phyloP scores from a whole-genome alignment of 129 eudicot genomes.

The Chrysanthemum seticuspe region DNA sequence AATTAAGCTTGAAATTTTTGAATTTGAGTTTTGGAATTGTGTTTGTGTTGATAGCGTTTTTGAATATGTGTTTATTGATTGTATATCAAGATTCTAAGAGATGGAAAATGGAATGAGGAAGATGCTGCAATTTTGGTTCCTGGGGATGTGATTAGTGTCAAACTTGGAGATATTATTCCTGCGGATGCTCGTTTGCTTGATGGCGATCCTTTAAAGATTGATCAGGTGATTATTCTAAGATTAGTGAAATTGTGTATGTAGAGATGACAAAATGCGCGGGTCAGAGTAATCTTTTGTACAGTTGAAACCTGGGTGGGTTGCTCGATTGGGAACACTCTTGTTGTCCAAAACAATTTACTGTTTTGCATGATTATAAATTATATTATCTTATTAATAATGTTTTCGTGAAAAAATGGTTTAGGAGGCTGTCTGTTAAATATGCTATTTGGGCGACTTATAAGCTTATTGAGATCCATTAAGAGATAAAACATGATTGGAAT shows the following conservation, averaged over 20 bases:
- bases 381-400: too few relatives aligned
- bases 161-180: constrained; percentile 22
- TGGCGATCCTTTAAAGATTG: constrained; percentile 15
- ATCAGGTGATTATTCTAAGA: background rate
- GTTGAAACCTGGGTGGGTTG: background rate
- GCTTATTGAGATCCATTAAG: background rate
- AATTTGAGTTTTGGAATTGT: background rate
- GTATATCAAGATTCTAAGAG: constrained; percentile 8
- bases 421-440: too few relatives aligned
- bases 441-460: too few relatives aligned
- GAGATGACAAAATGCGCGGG: background rate
- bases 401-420: too few relatives aligned
- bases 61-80: background rate
- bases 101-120: constrained; percentile 17
- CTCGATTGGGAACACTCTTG: background rate
- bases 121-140: constrained; percentile 21
- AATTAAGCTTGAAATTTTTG: background rate
- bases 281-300: background rate
- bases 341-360: too few relatives aligned
- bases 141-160: constrained; percentile 13
- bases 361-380: too few relatives aligned
- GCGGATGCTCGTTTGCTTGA: constrained; percentile 19
- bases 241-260: background rate
- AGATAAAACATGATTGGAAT: background rate
- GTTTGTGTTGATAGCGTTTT: background rate